Conservation (phyloP, 192 early-diverging fungal genomes). For the Coemansia sp. region DNA sequence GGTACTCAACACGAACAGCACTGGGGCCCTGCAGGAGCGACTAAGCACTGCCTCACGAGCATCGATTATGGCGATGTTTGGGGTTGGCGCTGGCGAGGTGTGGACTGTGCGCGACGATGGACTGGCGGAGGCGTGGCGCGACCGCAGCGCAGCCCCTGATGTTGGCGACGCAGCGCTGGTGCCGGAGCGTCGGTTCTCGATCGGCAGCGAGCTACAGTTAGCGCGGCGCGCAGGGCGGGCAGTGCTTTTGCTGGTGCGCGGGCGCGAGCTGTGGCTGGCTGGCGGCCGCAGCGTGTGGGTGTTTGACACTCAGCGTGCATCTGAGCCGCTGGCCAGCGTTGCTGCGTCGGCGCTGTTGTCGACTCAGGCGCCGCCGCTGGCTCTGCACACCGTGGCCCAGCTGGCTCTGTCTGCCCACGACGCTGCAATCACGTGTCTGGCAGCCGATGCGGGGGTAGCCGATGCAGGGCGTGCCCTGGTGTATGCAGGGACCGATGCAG, state of each 20-base stretch:
- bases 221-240: constrained; percentile 25
- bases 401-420: constrained; percentile 31
- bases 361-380: constrained; percentile 11
- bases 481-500: constrained; percentile 45
- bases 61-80: constrained; percentile 23
- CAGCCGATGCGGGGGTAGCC: constrained; percentile 26
- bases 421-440: constrained; percentile 36
- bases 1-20: constrained; percentile 30
- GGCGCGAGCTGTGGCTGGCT: constrained; percentile 50
- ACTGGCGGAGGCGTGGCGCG: constrained; percentile 38
- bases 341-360: constrained; percentile 21
- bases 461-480: constrained; percentile 34
- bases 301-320: constrained; percentile 31
- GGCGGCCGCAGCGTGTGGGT: constrained; percentile 40
- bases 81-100: constrained; percentile 28
- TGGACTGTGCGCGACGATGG: constrained; percentile 53
- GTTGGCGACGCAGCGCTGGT: constrained; percentile 20
- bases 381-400: constrained; percentile 25
- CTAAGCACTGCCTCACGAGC: constrained; percentile 20
- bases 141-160: constrained; percentile 16
- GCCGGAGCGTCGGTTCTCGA: constrained; percentile 36
- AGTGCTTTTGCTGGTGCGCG: constrained; percentile 18
- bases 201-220: constrained; percentile 27
- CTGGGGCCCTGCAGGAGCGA: constrained; percentile 21
- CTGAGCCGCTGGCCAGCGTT: constrained; percentile 18